Evolutionary conservation across 441 rosid genomes (phyloP).

Genomic region (Pelargonium fulgidum): DNA sequence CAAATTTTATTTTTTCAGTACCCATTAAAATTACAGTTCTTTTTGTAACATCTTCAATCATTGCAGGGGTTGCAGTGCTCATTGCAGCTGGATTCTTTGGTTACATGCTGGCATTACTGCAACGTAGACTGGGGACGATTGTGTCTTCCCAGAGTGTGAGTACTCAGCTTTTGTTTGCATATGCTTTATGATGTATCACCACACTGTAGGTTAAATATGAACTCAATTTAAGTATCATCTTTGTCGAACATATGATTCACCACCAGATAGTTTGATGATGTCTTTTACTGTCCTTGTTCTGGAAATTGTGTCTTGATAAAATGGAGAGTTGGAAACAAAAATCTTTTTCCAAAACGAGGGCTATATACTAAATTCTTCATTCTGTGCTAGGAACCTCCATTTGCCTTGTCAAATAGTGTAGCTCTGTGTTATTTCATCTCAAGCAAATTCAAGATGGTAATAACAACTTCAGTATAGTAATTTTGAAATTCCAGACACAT

Average conservation of each 20-base stretch:
- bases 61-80: conserved; percentile 48
- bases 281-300: too few relatives aligned
- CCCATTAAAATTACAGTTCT: background rate
- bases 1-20: background rate
- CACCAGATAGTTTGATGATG: too few relatives aligned
- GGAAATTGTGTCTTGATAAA: too few relatives aligned
- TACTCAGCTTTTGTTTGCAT: conserved; percentile 12
- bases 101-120: conserved; percentile 43
- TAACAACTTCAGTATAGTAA: background rate
- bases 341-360: too few relatives aligned
- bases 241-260: too few relatives aligned
- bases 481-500: conserved; percentile 4
- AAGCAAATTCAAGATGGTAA: too few relatives aligned
- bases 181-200: background rate
- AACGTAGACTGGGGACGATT: conserved; percentile 44
- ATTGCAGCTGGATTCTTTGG: conserved; percentile 62
- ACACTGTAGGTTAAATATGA: background rate
- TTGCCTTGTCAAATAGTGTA: too few relatives aligned
- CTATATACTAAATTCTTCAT: too few relatives aligned
- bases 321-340: too few relatives aligned
- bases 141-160: conserved; percentile 64
- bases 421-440: too few relatives aligned
- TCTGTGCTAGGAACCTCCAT: too few relatives aligned
- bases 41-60: background rate
- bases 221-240: too few relatives aligned